Evolutionary conservation across 2,329 filamentous ascomycete species (phyloP).

Genomic region (Cryphonectria parasitica): DNA sequence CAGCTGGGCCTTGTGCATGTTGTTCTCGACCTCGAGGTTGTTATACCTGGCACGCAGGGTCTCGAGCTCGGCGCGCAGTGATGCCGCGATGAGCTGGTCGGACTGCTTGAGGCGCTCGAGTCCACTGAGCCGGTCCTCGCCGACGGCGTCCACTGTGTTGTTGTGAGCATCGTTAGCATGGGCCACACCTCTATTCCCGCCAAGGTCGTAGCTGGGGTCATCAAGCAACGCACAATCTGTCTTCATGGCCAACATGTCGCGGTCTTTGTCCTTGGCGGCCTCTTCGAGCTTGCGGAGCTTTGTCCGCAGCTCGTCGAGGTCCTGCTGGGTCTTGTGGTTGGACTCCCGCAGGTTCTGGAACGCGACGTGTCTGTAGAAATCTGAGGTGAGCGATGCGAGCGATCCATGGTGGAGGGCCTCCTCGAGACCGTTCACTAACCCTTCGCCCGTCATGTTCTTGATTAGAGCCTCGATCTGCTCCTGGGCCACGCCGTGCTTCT

Average conservation of each 20-base stretch:
- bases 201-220: slow-evolving; percentile 20
- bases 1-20: slow-evolving; percentile 62
- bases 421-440: slow-evolving; percentile 53
- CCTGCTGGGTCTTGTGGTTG: slow-evolving; percentile 48
- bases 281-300: slow-evolving; percentile 50
- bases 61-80: slow-evolving; percentile 62
- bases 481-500: slow-evolving; percentile 60
- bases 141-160: slow-evolving; percentile 53
- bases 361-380: slow-evolving; percentile 55
- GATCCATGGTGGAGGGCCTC: slow-evolving; percentile 37
- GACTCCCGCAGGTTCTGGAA: slow-evolving; percentile 56
- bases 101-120: slow-evolving; percentile 63
- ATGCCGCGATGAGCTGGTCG: slow-evolving; percentile 61
- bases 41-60: slow-evolving; percentile 56
- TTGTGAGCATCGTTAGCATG: slow-evolving; percentile 36
- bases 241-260: slow-evolving; percentile 57
- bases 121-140: slow-evolving; percentile 57
- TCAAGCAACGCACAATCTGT: slow-evolving; percentile 52
- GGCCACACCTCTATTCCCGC: slow-evolving; percentile 29
- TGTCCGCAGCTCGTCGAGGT: slow-evolving; percentile 52
- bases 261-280: slow-evolving; percentile 56
- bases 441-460: slow-evolving; percentile 55
- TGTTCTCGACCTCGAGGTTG: slow-evolving; percentile 54
- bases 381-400: slow-evolving; percentile 48
- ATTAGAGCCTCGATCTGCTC: slow-evolving; percentile 61